Evolutionary conservation across 495 filamentous ascomycete genomes (phyloP), one percentile per base, ranked within the genome.

Genomic region (Talaromyces wortmannii): DNA sequence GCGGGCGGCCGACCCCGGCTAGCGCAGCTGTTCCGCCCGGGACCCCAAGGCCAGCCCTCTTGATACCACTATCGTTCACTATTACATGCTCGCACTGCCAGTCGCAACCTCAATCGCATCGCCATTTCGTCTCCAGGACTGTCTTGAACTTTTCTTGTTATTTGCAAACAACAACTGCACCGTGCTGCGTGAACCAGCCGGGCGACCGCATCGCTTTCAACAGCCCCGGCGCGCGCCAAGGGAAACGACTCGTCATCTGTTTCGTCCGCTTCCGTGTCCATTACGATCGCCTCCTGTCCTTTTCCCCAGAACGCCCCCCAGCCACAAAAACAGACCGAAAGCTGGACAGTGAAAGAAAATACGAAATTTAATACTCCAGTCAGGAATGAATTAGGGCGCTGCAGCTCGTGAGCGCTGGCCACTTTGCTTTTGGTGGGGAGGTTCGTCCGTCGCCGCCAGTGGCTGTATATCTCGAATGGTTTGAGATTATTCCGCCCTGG

Each of bases 391-490:
- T 40, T 13, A 40, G 23, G 4, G 36, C 36, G 36, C 36, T 40
- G 13, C 36, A 40, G 36, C 36, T 53, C 43, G 23, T 29, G 30
- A 53, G 52, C 42, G 52, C 30, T 53, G 31, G 45, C 52, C 52
- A 45, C 52, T n/a, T 31, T 12, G 52, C 29, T 42, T 42, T 53
- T 45, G 52, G 23, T 45, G 52, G 52, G 52, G 52, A 45, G 52
- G 23, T 23, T 45, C 23, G 52, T 45, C 44, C 31, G 43, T 53
- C 52, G 52, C 52, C 52, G 12, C 42, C 61, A 57, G 51, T 52
- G 45, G 56, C 67, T 67, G 65, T 50, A 73, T 74, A 64, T 70
- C 73, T 70, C 73, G 72, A 67, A 74, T 74, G 74, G 64, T 62
- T 73, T 67, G 64, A 67, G 62, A 59, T 62, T 64, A 63, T 65